A percentile compares a stretch with the other conserved stretches of the same genome.
These are phyloP conservation scores for Pisolithus tinctorius DNA, from an alignment of 768 basidiomycete genomes.

Conservation along the genomic window DNA sequence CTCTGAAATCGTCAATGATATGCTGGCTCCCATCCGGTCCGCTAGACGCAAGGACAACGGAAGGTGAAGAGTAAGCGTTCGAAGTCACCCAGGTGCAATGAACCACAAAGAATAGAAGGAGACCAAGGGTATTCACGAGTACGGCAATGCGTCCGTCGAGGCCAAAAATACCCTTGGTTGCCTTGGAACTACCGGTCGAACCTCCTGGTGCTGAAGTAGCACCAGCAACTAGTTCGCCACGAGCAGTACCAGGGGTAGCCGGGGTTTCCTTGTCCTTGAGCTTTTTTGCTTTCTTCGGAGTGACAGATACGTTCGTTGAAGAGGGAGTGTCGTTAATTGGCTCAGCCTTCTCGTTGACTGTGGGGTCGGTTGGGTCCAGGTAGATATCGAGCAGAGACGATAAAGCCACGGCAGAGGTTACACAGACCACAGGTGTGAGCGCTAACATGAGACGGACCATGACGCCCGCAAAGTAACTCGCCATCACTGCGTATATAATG, in stretches of 20 bases:
- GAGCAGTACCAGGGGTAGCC: slow-evolving; percentile 26
- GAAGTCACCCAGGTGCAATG: slow-evolving; percentile 98
- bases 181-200: slow-evolving; percentile 2
- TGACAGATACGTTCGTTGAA: slow-evolving; percentile 24
- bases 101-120: slow-evolving; percentile 86
- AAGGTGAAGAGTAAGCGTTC: slow-evolving; percentile 93
- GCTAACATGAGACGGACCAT: slow-evolving; percentile 99
- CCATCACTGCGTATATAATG: slow-evolving; percentile 94
- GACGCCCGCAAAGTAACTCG: slow-evolving; percentile 97
- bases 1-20: slow-evolving; percentile 98
- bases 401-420: slow-evolving; percentile 84
- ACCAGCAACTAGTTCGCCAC: slow-evolving; percentile 39
- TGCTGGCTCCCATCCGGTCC: slow-evolving; percentile 81
- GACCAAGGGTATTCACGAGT: slow-evolving; percentile 62
- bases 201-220: slow-evolving; percentile 22
- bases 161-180: slow-evolving; percentile 66
- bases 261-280: slow-evolving; percentile 49
- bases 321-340: slow-evolving; percentile 5
- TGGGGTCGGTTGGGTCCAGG: slow-evolving; percentile 77
- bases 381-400: slow-evolving; percentile 86
- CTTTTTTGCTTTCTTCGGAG: slow-evolving; percentile 45
- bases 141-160: slow-evolving; percentile 77
- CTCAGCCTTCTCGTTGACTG: slow-evolving; percentile 10
- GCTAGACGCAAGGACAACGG: slow-evolving; percentile 83
- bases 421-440: slow-evolving; percentile 94